Evolutionary conservation across 768 basidiomycete species (phyloP), one percentile per base, ranked within the genome.

Genomic region (Leucosporidium yakuticum): DNA sequence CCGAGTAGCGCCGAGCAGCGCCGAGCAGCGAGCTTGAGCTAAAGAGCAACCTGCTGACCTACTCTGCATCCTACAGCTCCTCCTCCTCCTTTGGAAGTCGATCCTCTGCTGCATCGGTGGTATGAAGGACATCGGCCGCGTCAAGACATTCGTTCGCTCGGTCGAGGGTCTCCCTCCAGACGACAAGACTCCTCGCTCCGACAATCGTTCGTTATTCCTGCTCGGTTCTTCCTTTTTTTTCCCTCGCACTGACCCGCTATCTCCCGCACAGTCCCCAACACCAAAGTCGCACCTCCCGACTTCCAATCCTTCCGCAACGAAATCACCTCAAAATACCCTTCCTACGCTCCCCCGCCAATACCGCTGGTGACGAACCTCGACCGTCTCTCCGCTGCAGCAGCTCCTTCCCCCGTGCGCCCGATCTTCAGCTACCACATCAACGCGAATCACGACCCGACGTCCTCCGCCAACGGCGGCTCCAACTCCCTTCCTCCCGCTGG

Each of bases 81-180:
- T 99, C 19, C 84, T 98, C 21, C 84, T 99, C 0, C 81, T 96
- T 14, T 99, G 96, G 96, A 99, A 98, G 77, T 86, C 90, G 0
- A 79, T 98, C 50, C 81, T 99, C 56, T 86, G 91, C 44, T 96
- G 91, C 78, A 88, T 92, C 75, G 96, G 96, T 51, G 96, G 96
- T 9, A 84, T 95, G 69, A 86, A 88, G 66, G 95, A 98, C 74
- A 84, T 90, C 53, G 82, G 81, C 12, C 85, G 90, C 57, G 91
- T 88, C 55, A 94, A 94, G 80, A 87, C 83, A 63, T 81, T 96
- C 11, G 85, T 91, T 2, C 84, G 96, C 61, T 93, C 97, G 74
- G 81, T 96, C 51, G 85, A 89, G 19, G 89, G 88, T 2, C 82
- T 99, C 25, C 85, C 88, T 11, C 63, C 53, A 34, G 65, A 48